Evolutionary conservation across 441 rosid genomes (phyloP).

Genomic region (Sinapis alba): DNA sequence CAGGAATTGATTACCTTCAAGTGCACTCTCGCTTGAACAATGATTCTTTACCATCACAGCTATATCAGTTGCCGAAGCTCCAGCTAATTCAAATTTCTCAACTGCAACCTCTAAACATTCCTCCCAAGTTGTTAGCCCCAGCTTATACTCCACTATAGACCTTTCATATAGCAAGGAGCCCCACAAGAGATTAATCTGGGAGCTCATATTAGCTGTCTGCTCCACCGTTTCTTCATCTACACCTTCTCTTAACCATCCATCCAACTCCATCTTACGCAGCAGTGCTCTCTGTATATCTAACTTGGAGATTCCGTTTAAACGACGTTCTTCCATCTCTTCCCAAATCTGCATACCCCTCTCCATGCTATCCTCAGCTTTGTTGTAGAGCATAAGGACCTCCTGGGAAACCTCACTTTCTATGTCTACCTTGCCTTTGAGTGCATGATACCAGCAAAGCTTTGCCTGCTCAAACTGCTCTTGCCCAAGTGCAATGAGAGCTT

Average conservation of each 20-base stretch:
- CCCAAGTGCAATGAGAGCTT: constrained; percentile 88
- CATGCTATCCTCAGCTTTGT: constrained; percentile 91
- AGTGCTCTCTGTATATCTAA: constrained; percentile 54
- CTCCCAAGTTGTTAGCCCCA: constrained; percentile 88
- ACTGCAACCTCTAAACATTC: constrained; percentile 95
- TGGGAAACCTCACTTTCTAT: constrained; percentile 63
- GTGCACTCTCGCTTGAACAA: constrained; percentile 73
- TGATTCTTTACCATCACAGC: constrained; percentile 96
- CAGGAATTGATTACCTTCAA: constrained; percentile 62
- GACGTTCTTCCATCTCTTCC: constrained; percentile 84
- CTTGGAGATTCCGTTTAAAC: constrained; percentile 66
- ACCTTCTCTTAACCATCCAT: constrained; percentile 54
- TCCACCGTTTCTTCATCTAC: constrained; percentile 70
- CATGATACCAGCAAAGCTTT: constrained; percentile 90
- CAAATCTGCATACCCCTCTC: constrained; percentile 93
- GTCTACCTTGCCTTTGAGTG: constrained; percentile 67
- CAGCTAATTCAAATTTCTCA: constrained; percentile 95
- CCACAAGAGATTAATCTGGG: constrained; percentile 92
- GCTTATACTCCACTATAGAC: constrained; percentile 82
- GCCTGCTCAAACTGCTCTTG: constrained; percentile 92
- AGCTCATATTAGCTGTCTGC: constrained; percentile 78
- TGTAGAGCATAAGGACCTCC: constrained; percentile 79
- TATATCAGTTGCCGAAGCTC: constrained; percentile 89
- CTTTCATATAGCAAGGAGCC: constrained; percentile 94
- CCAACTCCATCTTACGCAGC: constrained; percentile 70